Conservation (phyloP, 345 rosid species). For the Bruguiera parviflora region DNA sequence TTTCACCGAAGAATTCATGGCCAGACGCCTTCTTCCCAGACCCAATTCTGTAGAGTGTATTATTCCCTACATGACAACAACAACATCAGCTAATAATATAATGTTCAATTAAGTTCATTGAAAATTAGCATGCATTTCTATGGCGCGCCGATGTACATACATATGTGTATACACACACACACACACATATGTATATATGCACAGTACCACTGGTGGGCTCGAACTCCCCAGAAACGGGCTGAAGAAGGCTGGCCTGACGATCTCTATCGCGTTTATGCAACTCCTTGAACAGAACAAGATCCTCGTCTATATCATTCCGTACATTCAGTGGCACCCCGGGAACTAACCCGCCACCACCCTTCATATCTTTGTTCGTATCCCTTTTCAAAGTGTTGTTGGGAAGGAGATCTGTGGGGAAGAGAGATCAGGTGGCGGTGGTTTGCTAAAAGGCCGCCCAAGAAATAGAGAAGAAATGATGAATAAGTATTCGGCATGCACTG, state of each 20-base stretch:
- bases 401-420: no score
- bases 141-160: no score
- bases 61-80: slow-evolving; percentile 27
- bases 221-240: slow-evolving; percentile 57
- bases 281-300: slow-evolving; percentile 53
- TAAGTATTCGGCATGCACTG: no score
- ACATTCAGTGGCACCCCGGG: slow-evolving; percentile 2
- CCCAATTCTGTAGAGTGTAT: slow-evolving; percentile 39
- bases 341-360: background rate
- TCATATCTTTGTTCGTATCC: slow-evolving; percentile 1
- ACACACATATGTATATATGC: no score
- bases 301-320: slow-evolving; percentile 41
- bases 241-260: slow-evolving; percentile 45
- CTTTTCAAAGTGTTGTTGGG: background rate
- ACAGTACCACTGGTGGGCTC: slow-evolving; percentile 29
- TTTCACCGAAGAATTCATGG: slow-evolving; percentile 35
- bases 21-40: slow-evolving; percentile 39
- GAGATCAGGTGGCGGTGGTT: no score
- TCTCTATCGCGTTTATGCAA: slow-evolving; percentile 48
- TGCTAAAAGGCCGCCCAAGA: no score
- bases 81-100: background rate
- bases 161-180: no score
- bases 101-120: no score
- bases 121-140: no score
- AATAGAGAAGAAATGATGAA: no score